Conservation (phyloP, 768 basidiomycete genomes). For the Myochromella boudieri region DNA sequence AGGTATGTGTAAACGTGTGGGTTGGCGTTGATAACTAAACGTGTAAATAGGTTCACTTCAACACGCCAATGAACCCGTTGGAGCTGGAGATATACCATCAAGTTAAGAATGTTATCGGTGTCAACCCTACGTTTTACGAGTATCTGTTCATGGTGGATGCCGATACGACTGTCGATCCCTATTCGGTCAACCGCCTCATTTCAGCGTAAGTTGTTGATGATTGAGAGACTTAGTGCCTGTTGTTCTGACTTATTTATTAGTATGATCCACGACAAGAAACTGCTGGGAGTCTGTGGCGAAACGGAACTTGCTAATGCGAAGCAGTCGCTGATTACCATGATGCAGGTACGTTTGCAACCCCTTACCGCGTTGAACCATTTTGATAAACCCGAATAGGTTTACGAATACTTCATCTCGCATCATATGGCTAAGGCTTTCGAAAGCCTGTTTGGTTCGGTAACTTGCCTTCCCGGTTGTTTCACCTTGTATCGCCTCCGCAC, state of each 20-base stretch:
- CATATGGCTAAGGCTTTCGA: slow-evolving; percentile 99
- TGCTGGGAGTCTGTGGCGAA: slow-evolving; percentile 94
- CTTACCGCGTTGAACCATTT: not conserved
- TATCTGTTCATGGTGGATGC: slow-evolving; percentile 93
- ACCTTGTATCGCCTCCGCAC: slow-evolving; percentile 95
- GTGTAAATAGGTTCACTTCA: slow-evolving; percentile 85
- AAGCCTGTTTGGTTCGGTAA: slow-evolving; percentile 94
- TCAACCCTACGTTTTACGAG: slow-evolving; percentile 98
- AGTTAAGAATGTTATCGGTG: slow-evolving; percentile 99
- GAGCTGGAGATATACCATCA: slow-evolving; percentile 99
- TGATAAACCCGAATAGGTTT: slow-evolving; percentile 54
- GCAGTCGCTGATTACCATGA: slow-evolving; percentile 95
- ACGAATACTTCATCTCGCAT: slow-evolving; percentile 99
- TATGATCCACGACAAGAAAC: slow-evolving; percentile 96
- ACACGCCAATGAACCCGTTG: slow-evolving; percentile 92
- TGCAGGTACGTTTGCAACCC: slow-evolving; percentile 60
- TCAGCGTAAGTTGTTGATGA: slow-evolving; percentile 70
- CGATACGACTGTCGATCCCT: slow-evolving; percentile 89
- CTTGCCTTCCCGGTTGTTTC: slow-evolving; percentile 98
- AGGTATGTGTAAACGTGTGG: slow-evolving; percentile 44
- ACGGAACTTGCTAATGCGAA: slow-evolving; percentile 91
- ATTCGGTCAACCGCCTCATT: slow-evolving; percentile 86
- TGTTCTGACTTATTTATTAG: slow-evolving; percentile 36
- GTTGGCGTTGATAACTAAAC: not conserved
- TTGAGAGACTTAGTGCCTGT: not conserved